These are phyloP conservation scores for Lojkania enalia DNA, from an alignment of 2,329 filamentous ascomycete species.

Conservation along the genomic window DNA sequence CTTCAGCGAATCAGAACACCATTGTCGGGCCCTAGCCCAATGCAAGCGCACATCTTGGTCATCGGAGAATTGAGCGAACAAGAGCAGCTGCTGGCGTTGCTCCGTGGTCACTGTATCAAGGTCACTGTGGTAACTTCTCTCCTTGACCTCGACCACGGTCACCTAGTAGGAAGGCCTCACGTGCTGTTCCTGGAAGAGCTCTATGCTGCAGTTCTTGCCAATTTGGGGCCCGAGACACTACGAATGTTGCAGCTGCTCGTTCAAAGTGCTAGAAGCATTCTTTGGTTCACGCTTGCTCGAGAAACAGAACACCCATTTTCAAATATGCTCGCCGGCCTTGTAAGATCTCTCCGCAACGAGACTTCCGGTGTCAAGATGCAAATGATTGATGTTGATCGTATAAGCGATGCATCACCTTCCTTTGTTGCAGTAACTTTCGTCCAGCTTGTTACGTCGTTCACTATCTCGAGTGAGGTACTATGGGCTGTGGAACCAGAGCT, in stretches of 20 bases:
- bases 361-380: neutral
- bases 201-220: neutral
- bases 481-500: neutral
- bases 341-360: neutral
- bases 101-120: neutral
- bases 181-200: too few relatives aligned
- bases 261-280: neutral
- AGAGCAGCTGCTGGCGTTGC: neutral
- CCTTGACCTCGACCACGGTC: neutral
- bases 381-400: neutral
- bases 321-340: neutral
- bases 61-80: neutral
- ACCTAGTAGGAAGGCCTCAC: too few relatives aligned
- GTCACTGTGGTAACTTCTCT: neutral
- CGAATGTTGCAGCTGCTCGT: neutral
- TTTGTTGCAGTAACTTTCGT: neutral
- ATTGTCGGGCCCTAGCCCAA: neutral
- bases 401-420: neutral
- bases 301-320: neutral
- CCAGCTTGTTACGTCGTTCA: too few relatives aligned
- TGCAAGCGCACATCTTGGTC: too few relatives aligned
- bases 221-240: neutral
- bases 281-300: neutral
- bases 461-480: too few relatives aligned
- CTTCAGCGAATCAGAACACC: neutral